Percentiles rank a stretch among this genome's conserved stretches.
Conservation (phyloP, 345 rosid genomes). For the Populus deltoides region DNA sequence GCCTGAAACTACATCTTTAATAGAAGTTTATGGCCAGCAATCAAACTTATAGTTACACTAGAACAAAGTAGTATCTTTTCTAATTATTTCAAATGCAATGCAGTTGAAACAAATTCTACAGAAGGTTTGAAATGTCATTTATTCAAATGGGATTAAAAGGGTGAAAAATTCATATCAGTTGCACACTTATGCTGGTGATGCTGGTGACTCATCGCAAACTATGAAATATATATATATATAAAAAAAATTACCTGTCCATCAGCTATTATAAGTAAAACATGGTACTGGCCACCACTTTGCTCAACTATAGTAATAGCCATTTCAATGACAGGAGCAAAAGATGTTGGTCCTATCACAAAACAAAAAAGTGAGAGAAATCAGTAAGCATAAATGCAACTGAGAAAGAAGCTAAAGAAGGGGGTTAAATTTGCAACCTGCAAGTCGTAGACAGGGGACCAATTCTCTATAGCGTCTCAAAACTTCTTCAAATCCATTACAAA, state of each 20-base stretch:
- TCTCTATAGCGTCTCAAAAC: conserved; percentile 73
- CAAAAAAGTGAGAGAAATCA: background rate
- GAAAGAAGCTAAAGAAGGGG: background rate
- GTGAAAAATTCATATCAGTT: background rate
- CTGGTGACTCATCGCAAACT: background rate
- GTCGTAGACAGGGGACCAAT: conserved; percentile 68
- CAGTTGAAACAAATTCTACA: background rate
- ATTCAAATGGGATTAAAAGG: background rate
- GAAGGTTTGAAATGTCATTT: background rate
- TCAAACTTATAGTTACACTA: background rate
- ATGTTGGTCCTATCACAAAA: conserved; percentile 72
- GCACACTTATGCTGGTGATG: background rate
- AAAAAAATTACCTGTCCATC: conserved; percentile 80
- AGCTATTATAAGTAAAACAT: conserved; percentile 85
- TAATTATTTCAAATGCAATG: background rate
- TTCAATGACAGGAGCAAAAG: conserved; percentile 91
- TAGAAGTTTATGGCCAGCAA: background rate
- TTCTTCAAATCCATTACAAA: conserved; percentile 86
- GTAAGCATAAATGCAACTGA: background rate
- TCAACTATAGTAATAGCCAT: conserved; percentile 95
- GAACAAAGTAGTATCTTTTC: background rate
- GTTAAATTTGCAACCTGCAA: conserved; percentile 57
- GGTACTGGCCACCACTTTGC: conserved; percentile 89
- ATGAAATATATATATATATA: background rate
- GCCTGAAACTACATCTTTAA: background rate